Base-by-base conservation (phyloP, 257 asterid species). In the Oldenlandia corymbosa region DNA sequence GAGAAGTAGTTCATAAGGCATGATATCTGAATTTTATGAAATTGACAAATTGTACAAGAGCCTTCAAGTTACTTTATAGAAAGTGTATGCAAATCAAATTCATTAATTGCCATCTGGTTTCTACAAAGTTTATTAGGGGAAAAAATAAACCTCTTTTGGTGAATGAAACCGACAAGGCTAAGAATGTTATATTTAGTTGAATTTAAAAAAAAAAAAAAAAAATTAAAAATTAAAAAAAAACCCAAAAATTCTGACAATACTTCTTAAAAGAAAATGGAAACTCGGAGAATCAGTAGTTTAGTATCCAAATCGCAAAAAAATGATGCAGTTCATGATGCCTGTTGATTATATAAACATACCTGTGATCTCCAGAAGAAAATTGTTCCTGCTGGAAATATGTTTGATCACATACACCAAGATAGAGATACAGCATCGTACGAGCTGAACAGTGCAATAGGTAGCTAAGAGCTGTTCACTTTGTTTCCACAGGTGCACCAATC, bases 401-500 rank as follows among this genome's bases (percentile, higher is more conserved):
- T 20, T 11, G 26, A 59, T 59, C 21, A 26, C 17, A 16, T 39
- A 56, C 2, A 10, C 62, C 28, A 34, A 48, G 20, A n/a, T 10
- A 6, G 1, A n/a, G 16, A 26, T n/a, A 28, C 42, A 28, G 21
- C 28, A 64, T 12, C 24, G 7, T 46, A 47, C 36, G 60, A 49
- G 59, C 49, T 34, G 26, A 21, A 14, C 42, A 18, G 27, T 60
- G 14, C 41, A 7, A 18, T 51, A 45, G 28, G 11, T 28, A 51
- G 43, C 21, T 47, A 2, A 62, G 60, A 62, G 23, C 11, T 5
- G 51, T 56, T 34, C 41, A 8, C 17, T 23, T 43, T 20, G 9
- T 27, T 47, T 51, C 34, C 73, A 62, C 83, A 88, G 95, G 96
- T 88, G 60, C 97, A 91, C 79, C 96, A 91, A 72, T 91, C 97